Evolutionary conservation across 148 eudicot species (phyloP), one percentile per base, ranked within the genome.

Genomic region (Linanthus parryae): DNA sequence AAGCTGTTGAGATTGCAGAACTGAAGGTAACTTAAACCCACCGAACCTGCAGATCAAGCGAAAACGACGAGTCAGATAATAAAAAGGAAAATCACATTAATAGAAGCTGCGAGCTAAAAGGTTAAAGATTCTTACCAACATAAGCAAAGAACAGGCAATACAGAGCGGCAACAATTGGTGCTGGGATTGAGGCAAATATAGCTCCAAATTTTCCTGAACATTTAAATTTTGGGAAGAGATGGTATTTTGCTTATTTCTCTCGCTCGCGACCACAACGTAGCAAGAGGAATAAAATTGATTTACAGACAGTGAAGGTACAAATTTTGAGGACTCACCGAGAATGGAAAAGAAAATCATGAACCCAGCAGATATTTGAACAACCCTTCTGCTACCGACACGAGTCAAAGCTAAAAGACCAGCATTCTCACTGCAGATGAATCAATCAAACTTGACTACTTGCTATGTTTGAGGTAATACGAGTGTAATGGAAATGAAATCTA

Each of bases 1-100:
- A 90, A 90, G 57, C 88, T 90, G 73, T 90, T 90, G 28, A 90
- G 92, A 49, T 90, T 75, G 79, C 97, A 90, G 77, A 80, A 90
- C 57, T 90, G 97, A 38, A 90, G 95, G 59, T 78, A 85, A 66
- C 95, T 85, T 46, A 90, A 56, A 26, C 97, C 97, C 42, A 69
- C 85, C 1, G 88, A 67, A 59, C 97, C 97, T 90, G 82, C 65
- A 64, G 15, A 14, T 17, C 2, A 0, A 24, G 5, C 2, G 35
- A 15, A 51, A 19, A 7, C 9, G 21, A 22, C 7, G 3, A 22
- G 4, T 42, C 17, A 15, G 50, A 15, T n/a, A 26, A 41, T 15
- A 39, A 22, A 34, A 19, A 11, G 11, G 0, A 36, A 1, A 34
- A n/a, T 16, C 23, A 28, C 26, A 30, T 33, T 12, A 33, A 51